Evolutionary conservation across 2,329 filamentous ascomycete species (phyloP).

Genomic region (Trichoderma oligosporum): DNA sequence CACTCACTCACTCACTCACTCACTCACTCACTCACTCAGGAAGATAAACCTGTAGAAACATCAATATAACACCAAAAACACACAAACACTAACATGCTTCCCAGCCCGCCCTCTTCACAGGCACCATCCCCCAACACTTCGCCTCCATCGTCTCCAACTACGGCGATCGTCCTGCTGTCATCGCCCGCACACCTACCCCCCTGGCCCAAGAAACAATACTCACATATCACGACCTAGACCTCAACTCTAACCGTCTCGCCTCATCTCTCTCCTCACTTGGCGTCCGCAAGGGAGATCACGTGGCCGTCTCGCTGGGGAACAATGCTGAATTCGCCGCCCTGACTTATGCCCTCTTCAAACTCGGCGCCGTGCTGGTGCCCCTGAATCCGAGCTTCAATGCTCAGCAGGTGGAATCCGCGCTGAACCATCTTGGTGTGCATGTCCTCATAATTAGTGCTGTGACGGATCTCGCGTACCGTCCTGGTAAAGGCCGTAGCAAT

Average conservation of each 20-base stretch:
- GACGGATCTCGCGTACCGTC: slow-evolving; percentile 72
- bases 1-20: not conserved
- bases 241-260: slow-evolving; percentile 71
- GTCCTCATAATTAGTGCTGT: slow-evolving; percentile 83
- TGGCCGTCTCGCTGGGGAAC: slow-evolving; percentile 85
- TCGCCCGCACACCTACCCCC: slow-evolving; percentile 44
- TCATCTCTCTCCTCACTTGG: slow-evolving; percentile 65
- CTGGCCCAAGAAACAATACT: slow-evolving; percentile 59
- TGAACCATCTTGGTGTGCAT: slow-evolving; percentile 68
- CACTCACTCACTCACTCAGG: not conserved
- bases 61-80: not conserved
- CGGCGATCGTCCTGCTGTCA: slow-evolving; percentile 61
- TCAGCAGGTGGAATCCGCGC: slow-evolving; percentile 70
- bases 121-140: slow-evolving; percentile 72
- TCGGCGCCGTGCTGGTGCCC: slow-evolving; percentile 91
- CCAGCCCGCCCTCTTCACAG: slow-evolving; percentile 61
- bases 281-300: slow-evolving; percentile 75
- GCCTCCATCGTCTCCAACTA: slow-evolving; percentile 57
- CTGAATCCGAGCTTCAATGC: slow-evolving; percentile 87
- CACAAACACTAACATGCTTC: not conserved
- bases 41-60: too few species aligned
- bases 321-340: slow-evolving; percentile 76
- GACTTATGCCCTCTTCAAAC: slow-evolving; percentile 87
- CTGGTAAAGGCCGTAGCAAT: slow-evolving; percentile 52
- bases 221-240: slow-evolving; percentile 73